Conservation (phyloP, 2,329 filamentous ascomycete genomes). For the Simplicillium sp. region DNA sequence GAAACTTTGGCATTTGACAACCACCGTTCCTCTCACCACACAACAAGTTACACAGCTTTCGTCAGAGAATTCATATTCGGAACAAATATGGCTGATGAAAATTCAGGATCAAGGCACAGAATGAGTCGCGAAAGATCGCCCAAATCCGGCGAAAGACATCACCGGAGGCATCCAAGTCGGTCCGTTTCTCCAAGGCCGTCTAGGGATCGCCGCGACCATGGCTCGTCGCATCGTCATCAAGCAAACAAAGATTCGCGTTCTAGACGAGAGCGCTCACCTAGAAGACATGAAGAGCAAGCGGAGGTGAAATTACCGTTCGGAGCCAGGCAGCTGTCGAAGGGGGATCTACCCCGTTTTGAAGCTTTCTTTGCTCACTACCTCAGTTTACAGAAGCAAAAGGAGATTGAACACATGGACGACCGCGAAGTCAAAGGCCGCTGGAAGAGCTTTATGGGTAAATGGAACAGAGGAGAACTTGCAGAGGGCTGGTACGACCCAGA, state of each 20-base stretch:
- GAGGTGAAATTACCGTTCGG: constrained; percentile 48
- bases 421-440: constrained; percentile 74
- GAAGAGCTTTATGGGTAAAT: constrained; percentile 88
- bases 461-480: constrained; percentile 82
- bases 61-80: no score
- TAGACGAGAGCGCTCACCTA: constrained; percentile 4
- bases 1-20: no score
- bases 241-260: constrained; percentile 1
- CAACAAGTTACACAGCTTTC: no score
- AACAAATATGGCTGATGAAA: no score
- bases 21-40: no score
- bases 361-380: constrained; percentile 77
- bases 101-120: no score
- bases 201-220: no score
- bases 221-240: no score
- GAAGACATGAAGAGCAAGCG: constrained; percentile 1
- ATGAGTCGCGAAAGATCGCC: no score
- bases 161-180: no score
- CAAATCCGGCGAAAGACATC: no score
- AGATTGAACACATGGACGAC: constrained; percentile 59
- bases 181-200: no score
- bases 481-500: constrained; percentile 90
- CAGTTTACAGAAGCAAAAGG: constrained; percentile 73
- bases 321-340: constrained; percentile 56
- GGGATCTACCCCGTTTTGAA: constrained; percentile 56